A percentile compares a stretch with the other conserved stretches of the same genome.
Evolutionary conservation across 176 grass and related monocot genomes (phyloP).

Genomic region (Avena eriantha): DNA sequence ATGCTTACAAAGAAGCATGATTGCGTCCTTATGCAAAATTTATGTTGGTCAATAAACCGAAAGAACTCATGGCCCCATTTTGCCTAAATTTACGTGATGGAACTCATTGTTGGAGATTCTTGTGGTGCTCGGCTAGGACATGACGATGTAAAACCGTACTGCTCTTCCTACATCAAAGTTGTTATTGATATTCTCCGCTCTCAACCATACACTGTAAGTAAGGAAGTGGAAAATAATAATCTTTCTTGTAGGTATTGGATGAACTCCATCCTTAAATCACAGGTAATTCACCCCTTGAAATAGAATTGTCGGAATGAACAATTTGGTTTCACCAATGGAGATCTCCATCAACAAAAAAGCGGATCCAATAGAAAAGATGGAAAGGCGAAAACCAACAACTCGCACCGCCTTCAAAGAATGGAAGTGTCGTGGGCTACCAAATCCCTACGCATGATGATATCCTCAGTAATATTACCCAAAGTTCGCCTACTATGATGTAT

Average conservation of each 20-base stretch:
- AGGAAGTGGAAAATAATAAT: neutral
- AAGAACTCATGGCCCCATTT: neutral
- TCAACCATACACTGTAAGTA: neutral
- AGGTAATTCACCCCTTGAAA: neutral
- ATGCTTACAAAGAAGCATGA: conserved; percentile 50
- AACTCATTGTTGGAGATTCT: neutral
- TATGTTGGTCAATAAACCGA: neutral
- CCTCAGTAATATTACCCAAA: neutral
- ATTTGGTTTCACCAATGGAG: neutral
- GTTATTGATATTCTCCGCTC: neutral
- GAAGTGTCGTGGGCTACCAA: neutral
- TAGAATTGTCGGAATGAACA: neutral
- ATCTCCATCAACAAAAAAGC: neutral
- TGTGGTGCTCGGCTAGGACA: neutral
- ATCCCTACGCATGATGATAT: neutral
- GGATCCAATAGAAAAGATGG: neutral
- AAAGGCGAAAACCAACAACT: neutral
- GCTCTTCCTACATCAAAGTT: no score
- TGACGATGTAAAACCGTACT: neutral
- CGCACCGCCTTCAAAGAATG: neutral
- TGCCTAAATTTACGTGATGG: neutral
- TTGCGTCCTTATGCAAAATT: conserved; percentile 36
- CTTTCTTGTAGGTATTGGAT: neutral
- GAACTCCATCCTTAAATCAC: neutral
- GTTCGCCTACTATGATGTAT: neutral